Base-by-base conservation (phyloP, 2,329 filamentous ascomycete species). In the Hymenoscyphus linearis region DNA sequence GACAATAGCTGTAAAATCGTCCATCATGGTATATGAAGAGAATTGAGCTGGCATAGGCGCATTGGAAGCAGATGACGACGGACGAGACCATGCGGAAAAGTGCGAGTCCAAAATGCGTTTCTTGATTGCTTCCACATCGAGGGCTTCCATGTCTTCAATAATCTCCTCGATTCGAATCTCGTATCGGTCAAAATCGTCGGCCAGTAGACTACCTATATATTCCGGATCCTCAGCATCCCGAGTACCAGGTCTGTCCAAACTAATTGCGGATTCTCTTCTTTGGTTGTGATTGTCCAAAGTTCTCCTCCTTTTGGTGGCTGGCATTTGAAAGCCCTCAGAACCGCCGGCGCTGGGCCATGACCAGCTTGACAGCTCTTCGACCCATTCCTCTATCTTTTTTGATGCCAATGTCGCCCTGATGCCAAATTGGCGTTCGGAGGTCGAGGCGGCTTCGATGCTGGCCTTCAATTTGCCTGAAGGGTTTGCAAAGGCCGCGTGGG, bases 61-160 rank as follows among this genome's bases (percentile, higher is more conserved):
- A 55, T 73, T 78, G 1, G 84, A 78, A 69, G 77, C 69, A 65
- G 80, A 74, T 54, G 79, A 77, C 12, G 80, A 79, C 12, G 78
- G 79, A 50, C 82, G 79, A 61, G 83, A 86, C 66, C 78, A 78
- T 7, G 82, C 83, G 66, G 87, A 77, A 72, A 89, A 87, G 77
- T 96, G 90, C 69, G 90, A 90, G 74, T 88, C 86, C 65, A 97
- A 78, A 67, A 97, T 89, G 71, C 93, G 90, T 52, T 83, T 85
- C 77, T 99, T 98, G 72, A 99, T 86, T 65, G 96, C 91, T 70
- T 98, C 90, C 44, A 96, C 79, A 59, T 90, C 84, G 57, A 95
- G 78, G 44, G 83, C 81, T 60, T 89, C 84, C 77, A 95, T 78
- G 60, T 86, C 85, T 52, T 81, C 78, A 14, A 79, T 81, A 62